These are phyloP conservation scores for Diaporthe sp. DNA, from an alignment of 2,329 filamentous ascomycete genomes.

Conservation along the genomic window DNA sequence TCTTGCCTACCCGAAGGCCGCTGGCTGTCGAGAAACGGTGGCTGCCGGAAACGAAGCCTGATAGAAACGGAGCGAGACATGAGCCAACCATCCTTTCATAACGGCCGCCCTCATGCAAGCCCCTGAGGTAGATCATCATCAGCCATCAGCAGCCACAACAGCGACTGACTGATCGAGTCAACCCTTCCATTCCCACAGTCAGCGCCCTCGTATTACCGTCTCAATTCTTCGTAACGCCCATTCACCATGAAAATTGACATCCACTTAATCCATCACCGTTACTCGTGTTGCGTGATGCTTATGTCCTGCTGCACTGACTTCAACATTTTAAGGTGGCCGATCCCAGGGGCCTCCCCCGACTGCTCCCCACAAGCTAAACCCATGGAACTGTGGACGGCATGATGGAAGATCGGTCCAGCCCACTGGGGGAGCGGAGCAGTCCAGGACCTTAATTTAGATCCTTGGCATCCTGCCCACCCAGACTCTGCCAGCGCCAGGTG, in stretches of 20 bases:
- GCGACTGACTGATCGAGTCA: slow-evolving; percentile 5
- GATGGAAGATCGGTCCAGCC: slow-evolving; percentile 28
- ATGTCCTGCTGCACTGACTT: neutral
- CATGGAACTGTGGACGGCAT: slow-evolving; percentile 21
- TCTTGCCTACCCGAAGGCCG: neutral
- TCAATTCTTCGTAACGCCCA: neutral
- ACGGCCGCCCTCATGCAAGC: slow-evolving; percentile 30
- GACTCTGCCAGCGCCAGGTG: neutral
- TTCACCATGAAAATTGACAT: neutral
- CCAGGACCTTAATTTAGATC: slow-evolving; percentile 27
- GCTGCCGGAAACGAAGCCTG: neutral
- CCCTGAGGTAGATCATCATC: slow-evolving; percentile 27
- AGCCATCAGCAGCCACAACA: slow-evolving; percentile 3
- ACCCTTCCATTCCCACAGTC: neutral
- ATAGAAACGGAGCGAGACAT: no score
- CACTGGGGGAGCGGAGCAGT: slow-evolving; percentile 23
- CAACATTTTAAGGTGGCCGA: slow-evolving; percentile 13
- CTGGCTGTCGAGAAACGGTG: neutral
- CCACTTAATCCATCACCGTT: neutral
- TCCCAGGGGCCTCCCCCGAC: slow-evolving; percentile 18
- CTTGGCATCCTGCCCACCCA: slow-evolving; percentile 4
- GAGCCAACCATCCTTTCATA: slow-evolving; percentile 11
- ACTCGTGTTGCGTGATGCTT: neutral
- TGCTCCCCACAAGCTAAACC: slow-evolving; percentile 20
- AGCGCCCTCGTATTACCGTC: neutral